Conservation (phyloP, 768 basidiomycete species). For the Crassisporium funariophilum region DNA sequence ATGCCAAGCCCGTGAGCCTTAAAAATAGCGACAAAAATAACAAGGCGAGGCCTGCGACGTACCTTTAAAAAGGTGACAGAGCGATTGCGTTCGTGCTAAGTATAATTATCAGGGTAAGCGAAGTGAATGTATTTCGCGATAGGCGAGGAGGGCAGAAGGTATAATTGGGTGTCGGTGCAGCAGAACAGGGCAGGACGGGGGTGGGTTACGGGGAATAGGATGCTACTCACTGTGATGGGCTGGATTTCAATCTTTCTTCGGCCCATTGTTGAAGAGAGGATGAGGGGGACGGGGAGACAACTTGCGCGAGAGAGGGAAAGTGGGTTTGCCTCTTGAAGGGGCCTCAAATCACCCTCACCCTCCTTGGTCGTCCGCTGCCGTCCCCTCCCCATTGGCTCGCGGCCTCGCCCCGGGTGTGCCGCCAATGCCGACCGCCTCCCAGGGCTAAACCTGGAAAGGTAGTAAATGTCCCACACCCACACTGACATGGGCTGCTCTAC, state of each 20-base stretch:
- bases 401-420: no score
- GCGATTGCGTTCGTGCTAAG: conserved; percentile 89
- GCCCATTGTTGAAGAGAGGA: conserved; percentile 49
- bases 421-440: not conserved
- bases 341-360: no score
- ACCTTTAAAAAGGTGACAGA: conserved; percentile 91
- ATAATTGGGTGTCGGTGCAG: no score
- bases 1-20: conserved; percentile 48
- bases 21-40: conserved; percentile 63
- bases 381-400: conserved; percentile 13
- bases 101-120: conserved; percentile 51
- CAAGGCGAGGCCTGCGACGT: conserved; percentile 31
- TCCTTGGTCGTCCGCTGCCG: no score
- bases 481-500: no score
- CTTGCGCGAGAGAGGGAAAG: conserved; percentile 20
- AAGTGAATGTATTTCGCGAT: no score
- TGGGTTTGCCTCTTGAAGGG: conserved; percentile 14
- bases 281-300: conserved; percentile 21
- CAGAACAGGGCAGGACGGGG: conserved; percentile 29
- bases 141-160: conserved; percentile 25
- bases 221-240: conserved; percentile 68
- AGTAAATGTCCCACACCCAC: conserved; percentile 22
- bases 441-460: not conserved
- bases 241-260: conserved; percentile 83
- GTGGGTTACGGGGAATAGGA: conserved; percentile 12